These are phyloP conservation scores for Cucumis cinereus DNA, from an alignment of 306 rosid species.

Conservation along the genomic window DNA sequence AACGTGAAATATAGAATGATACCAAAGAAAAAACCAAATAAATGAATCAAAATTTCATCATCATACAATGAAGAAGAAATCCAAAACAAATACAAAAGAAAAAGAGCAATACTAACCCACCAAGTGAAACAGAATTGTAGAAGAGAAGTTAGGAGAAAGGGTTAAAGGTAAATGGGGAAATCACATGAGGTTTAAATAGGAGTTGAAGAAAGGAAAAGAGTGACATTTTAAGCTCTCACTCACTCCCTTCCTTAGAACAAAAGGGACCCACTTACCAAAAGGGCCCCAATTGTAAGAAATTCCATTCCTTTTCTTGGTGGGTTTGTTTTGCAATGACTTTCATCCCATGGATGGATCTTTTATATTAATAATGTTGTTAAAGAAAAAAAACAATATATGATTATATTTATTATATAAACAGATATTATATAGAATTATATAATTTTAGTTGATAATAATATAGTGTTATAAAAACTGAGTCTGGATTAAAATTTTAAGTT, in stretches of 20 bases:
- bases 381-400: too few species aligned
- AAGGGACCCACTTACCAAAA: constrained; percentile 1
- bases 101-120: background rate
- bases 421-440: too few species aligned
- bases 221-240: background rate
- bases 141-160: background rate
- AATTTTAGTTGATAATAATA: too few species aligned
- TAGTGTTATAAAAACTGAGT: too few species aligned
- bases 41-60: background rate
- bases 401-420: too few species aligned
- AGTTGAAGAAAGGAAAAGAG: background rate
- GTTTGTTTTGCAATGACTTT: background rate
- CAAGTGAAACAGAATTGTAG: background rate
- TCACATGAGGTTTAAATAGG: background rate
- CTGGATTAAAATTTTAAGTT: too few species aligned
- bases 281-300: background rate
- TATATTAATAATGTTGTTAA: too few species aligned
- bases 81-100: background rate
- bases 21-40: too few species aligned
- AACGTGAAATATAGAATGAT: background rate
- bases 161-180: background rate
- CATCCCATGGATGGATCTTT: too few species aligned
- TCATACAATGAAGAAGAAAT: background rate
- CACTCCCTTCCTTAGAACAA: background rate
- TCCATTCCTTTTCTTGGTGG: background rate